Base-by-base conservation (phyloP, 495 filamentous ascomycete genomes). In the Aspergillus ellipticus region DNA sequence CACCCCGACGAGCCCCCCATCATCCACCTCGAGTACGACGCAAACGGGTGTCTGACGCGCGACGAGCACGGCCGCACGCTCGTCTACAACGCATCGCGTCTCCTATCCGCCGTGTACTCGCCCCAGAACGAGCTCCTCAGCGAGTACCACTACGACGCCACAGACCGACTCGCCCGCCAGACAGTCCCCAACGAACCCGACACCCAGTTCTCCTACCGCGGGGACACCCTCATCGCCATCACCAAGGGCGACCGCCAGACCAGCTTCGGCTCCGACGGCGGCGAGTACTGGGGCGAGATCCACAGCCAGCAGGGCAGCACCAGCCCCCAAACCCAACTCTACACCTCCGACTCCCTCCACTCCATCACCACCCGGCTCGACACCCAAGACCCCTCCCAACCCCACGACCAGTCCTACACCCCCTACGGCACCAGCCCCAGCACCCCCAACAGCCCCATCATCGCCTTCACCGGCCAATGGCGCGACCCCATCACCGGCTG, bases 401-500 rank as follows among this genome's bases (percentile, higher is more conserved):
- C 46, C 19, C 49, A 52, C 48, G 1, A 52, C 17, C 49, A 52
- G n/a, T 1, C 4, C 8, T 57, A 57, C 31, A 57, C 55, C 7
- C 55, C 55, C 0, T 46, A 57, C 13, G 55, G 55, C 8, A 26
- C 26, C 26, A 48, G 49, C 4, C 26, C 48, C 3, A 7, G 33
- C 28, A 5, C 28, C 28, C 4, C 5, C 28, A 5, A 17, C 33
- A 35, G 33, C 33, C 2, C 33, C 46, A 13, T 48, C 2, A 52
- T 57, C 11, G 49, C 39, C 17, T 57, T 57, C 19, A 52, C 52
- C 42, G 49, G 41, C n/a, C 41, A 57, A 20, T 57, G 55, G 55
- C 48, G 49, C 11, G 55, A 57, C 13, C 49, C 55, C 4, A 31
- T 57, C 4, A 57, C 55, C 16, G 55, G 55, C 0, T 57, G 55